Evolutionary conservation across 108 stramenopile genomes (phyloP).

Genomic region (Bacterosira constricta): DNA sequence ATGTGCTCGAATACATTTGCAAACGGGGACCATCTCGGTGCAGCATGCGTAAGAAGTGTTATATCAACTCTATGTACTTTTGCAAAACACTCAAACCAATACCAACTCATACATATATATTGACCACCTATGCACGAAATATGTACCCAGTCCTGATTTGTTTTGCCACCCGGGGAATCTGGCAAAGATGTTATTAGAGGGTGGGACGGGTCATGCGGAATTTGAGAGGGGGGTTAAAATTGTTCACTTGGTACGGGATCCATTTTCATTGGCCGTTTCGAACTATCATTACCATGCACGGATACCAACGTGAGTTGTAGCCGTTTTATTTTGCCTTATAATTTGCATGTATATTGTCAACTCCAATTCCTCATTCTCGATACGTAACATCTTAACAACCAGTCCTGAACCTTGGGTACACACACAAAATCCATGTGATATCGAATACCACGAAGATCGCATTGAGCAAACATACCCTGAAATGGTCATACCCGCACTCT

Average conservation of each 20-base stretch:
- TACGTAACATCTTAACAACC: background rate
- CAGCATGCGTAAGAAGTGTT: conserved; percentile 13
- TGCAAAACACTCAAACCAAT: too few species aligned
- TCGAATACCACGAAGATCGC: background rate
- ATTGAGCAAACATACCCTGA: conserved; percentile 7
- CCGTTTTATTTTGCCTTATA: too few species aligned
- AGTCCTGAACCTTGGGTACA: conserved; percentile 15
- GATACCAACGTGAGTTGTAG: conserved; percentile 3
- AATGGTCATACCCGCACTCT: conserved; percentile 12
- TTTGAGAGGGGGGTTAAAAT: conserved; percentile 21
- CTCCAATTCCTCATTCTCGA: background rate
- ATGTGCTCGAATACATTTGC: background rate
- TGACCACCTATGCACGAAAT: too few species aligned
- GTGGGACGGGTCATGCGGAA: background rate
- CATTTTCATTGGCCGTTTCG: conserved; percentile 25
- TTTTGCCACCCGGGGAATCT: conserved; percentile 18
- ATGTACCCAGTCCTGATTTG: conserved; percentile 22
- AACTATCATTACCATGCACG: conserved; percentile 31
- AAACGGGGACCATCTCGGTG: background rate
- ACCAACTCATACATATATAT: too few species aligned
- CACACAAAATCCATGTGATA: conserved; percentile 22
- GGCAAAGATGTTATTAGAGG: conserved; percentile 14
- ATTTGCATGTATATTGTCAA: background rate
- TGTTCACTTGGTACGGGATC: conserved; percentile 25
- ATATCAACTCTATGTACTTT: too few species aligned